Percentiles rank a stretch among this genome's conserved stretches.
Evolutionary conservation across 2,329 filamentous ascomycete genomes (phyloP).

Genomic region (Leptoxyphium fumago): DNA sequence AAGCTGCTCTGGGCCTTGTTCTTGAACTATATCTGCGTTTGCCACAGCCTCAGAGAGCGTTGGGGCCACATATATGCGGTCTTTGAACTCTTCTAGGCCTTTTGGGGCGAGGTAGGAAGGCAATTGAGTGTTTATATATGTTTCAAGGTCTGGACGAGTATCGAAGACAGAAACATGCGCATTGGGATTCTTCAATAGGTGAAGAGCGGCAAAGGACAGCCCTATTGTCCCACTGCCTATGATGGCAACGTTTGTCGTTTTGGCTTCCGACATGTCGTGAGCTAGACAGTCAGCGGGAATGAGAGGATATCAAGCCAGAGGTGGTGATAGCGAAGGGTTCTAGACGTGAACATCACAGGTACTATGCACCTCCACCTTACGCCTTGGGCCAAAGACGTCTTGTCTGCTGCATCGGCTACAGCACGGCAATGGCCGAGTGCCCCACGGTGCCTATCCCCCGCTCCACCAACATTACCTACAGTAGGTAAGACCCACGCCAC

Average conservation of each 20-base stretch:
- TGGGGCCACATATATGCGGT: constrained; percentile 23
- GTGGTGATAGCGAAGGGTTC: too few species aligned
- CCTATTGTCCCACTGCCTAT: constrained; percentile 38
- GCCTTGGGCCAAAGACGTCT: too few species aligned
- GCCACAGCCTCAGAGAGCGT: constrained; percentile 29
- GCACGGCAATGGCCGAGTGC: too few species aligned
- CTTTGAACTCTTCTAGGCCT: constrained; percentile 5
- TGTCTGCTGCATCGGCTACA: too few species aligned
- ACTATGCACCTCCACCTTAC: too few species aligned
- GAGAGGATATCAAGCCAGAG: too few species aligned
- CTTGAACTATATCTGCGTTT: constrained; percentile 40
- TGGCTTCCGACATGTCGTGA: not conserved
- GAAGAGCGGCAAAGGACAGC: constrained; percentile 40
- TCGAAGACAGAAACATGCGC: constrained; percentile 35
- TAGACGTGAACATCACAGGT: too few species aligned
- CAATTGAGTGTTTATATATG: constrained; percentile 29
- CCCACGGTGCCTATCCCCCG: too few species aligned
- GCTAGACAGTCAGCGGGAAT: too few species aligned
- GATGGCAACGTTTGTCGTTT: constrained; percentile 20
- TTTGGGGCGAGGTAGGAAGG: constrained; percentile 26
- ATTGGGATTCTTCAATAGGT: constrained; percentile 30
- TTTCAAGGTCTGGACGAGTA: constrained; percentile 31
- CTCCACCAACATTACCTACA: too few species aligned
- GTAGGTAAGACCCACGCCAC: too few species aligned
- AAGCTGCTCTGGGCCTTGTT: constrained; percentile 42